A percentile compares a stretch with the other conserved stretches of the same genome.
These are phyloP conservation scores for Yamadazyma kanchanaburiensis DNA, from an alignment of 1,139 yeast genomes.

Conservation along the genomic window DNA sequence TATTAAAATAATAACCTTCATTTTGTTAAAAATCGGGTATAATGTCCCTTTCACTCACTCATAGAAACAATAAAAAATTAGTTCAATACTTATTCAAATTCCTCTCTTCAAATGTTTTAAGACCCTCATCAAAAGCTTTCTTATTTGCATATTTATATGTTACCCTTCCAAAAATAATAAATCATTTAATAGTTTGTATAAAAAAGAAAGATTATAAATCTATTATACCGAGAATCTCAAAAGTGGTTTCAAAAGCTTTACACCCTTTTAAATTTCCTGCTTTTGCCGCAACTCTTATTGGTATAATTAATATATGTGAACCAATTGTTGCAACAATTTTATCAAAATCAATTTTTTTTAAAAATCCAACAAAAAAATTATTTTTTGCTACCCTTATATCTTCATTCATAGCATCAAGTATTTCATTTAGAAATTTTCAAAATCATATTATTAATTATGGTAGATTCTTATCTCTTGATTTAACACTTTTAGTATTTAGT, in stretches of 20 bases:
- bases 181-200: conserved; percentile 16
- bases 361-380: conserved; percentile 17
- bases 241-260: conserved; percentile 19
- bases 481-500: conserved; percentile 33
- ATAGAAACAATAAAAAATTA: conserved; percentile 6
- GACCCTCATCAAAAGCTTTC: conserved; percentile 30
- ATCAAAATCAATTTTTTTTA: conserved; percentile 8
- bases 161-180: conserved; percentile 26
- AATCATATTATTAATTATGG: conserved; percentile 27
- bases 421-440: conserved; percentile 28
- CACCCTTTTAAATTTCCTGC: conserved; percentile 31
- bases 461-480: conserved; percentile 29
- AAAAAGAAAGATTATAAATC: conserved; percentile 16
- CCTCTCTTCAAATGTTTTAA: conserved; percentile 13
- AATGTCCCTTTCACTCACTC: conserved; percentile 3
- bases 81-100: conserved; percentile 5
- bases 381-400: conserved; percentile 29
- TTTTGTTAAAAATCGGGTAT: too few relatives aligned
- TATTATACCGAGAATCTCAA: conserved; percentile 14
- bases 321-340: conserved; percentile 22
- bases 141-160: conserved; percentile 33
- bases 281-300: conserved; percentile 28
- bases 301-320: conserved; percentile 31
- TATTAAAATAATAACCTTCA: too few relatives aligned
- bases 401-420: conserved; percentile 24